Evolutionary conservation across 2,329 filamentous ascomycete species (phyloP).

Genomic region (Trichoderma koningiopsis): DNA sequence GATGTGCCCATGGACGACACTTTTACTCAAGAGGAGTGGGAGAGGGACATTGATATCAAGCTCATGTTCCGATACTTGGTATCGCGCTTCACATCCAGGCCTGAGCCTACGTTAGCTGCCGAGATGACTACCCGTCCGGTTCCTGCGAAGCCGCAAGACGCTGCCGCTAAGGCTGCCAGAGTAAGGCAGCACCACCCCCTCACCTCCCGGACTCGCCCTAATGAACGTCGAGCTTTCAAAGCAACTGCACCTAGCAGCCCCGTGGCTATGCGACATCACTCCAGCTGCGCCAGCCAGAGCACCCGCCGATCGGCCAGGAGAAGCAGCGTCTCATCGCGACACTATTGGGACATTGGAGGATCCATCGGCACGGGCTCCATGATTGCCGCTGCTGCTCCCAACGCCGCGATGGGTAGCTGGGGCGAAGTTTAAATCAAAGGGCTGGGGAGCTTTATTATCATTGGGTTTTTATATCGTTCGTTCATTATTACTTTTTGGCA

Average conservation of each 20-base stretch:
- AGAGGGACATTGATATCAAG: slow-evolving; percentile 85
- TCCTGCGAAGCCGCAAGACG: slow-evolving; percentile 60
- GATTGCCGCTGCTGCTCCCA: slow-evolving; percentile 63
- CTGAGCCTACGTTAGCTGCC: slow-evolving; percentile 31
- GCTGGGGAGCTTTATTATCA: slow-evolving; percentile 2
- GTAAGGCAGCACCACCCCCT: slow-evolving; percentile 90
- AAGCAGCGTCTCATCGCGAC: slow-evolving; percentile 72
- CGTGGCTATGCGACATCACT: slow-evolving; percentile 50
- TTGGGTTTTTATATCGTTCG: neutral
- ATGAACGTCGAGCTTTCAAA: slow-evolving; percentile 61
- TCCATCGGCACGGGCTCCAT: slow-evolving; percentile 76
- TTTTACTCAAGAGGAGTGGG: slow-evolving; percentile 83
- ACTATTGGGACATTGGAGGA: slow-evolving; percentile 91
- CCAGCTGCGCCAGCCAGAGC: slow-evolving; percentile 86
- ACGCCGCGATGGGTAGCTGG: slow-evolving; percentile 74
- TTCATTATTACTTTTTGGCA: slow-evolving; percentile 1
- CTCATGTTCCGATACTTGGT: slow-evolving; percentile 89
- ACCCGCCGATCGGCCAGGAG: slow-evolving; percentile 70
- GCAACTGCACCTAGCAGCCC: slow-evolving; percentile 53
- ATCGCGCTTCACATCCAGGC: slow-evolving; percentile 66
- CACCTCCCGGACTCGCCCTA: slow-evolving; percentile 59
- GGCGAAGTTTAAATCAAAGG: slow-evolving; percentile 62
- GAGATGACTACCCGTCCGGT: slow-evolving; percentile 29
- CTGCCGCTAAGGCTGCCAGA: slow-evolving; percentile 75
- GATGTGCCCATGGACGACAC: slow-evolving; percentile 35